These are phyloP conservation scores for Groenewaldozyma tartarivorans DNA, from an alignment of 805 yeast genomes.

Conservation along the genomic window DNA sequence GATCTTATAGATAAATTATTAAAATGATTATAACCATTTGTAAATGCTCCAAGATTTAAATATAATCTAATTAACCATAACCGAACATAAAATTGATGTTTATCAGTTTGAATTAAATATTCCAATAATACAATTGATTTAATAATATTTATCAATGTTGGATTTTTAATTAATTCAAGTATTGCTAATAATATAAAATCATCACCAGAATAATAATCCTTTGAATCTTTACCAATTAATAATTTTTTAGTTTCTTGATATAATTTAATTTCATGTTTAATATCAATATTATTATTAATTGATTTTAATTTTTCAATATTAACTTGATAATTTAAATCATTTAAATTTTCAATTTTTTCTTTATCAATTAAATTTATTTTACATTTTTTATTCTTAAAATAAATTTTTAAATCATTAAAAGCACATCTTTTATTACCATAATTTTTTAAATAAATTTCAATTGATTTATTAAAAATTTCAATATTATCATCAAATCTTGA, in stretches of 20 bases:
- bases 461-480: slow-evolving; percentile 5
- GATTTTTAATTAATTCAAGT: slow-evolving; percentile 25
- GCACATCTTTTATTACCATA: slow-evolving; percentile 57
- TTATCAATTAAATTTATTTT: slow-evolving; percentile 11
- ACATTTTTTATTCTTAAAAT: too few species aligned
- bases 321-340: slow-evolving; percentile 22
- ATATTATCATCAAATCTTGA: slow-evolving; percentile 7
- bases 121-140: slow-evolving; percentile 45
- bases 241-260: slow-evolving; percentile 34
- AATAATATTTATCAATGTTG: slow-evolving; percentile 43
- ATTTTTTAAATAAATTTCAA: slow-evolving; percentile 34
- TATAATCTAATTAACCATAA: slow-evolving; percentile 65
- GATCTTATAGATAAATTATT: slow-evolving; percentile 53
- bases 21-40: slow-evolving; percentile 44
- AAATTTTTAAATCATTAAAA: slow-evolving; percentile 43
- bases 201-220: slow-evolving; percentile 65
- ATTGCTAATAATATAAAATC: slow-evolving; percentile 54
- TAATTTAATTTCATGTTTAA: slow-evolving; percentile 26
- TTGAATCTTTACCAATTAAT: slow-evolving; percentile 35
- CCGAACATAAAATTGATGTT: slow-evolving; percentile 62
- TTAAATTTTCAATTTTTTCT: slow-evolving; percentile 15
- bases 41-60: slow-evolving; percentile 44
- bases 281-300: slow-evolving; percentile 6
- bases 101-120: slow-evolving; percentile 43
- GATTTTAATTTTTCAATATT: slow-evolving; percentile 40